Base-by-base conservation (phyloP, 2,329 filamentous ascomycete genomes). In the Diaporthe helianthi region DNA sequence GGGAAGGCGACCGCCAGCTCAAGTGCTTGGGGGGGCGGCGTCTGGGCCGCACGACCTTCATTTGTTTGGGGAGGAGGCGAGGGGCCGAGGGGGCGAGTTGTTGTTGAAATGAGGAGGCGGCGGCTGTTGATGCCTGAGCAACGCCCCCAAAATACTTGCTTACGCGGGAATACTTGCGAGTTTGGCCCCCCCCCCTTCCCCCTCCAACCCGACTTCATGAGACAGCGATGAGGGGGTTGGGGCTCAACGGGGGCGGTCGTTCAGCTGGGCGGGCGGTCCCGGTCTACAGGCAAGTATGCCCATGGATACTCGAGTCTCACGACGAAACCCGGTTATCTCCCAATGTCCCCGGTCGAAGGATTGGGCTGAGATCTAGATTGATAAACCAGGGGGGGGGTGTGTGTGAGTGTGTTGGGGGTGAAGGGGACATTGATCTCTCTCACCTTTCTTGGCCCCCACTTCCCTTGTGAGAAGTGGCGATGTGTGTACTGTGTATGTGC, bases 181-280 rank as follows among this genome's bases (percentile, higher is more conserved):
- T 17, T 15, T 38, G 33, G n/a, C 29, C 26, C 31, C 7, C 26
- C 17, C 24, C 13, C 54, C 5, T n/a, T n/a, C n/a, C n/a, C n/a
- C n/a, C n/a, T n/a, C n/a, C n/a, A n/a, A n/a, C 55, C 24, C 24
- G 19, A 24, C 36, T 24, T 12, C 58, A 33, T 47, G 58, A 47
- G 55, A 46, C 38, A 61, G 55, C 55, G n/a, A 29, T 12, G 29
- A 49, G 44, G n/a, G 49, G 58, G 58, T 46, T 63, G 58, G 58
- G 29, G 36, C 47, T 15, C 58, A 26, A 36, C 29, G 29, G 58
- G 33, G 33, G 22, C 15, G 15, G 44, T 13, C 58, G 13, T 47
- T 47, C 58, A 63, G 58, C 29, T 63, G 15, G 44, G 58, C 58
- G 58, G 58, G 44, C 58, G 58, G 58, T 24, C 58, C 58, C 58